A percentile compares a stretch with the other conserved stretches of the same genome.
These are phyloP conservation scores for Lachnellula subtilissima DNA, from an alignment of 2,329 filamentous ascomycete species.

Conservation along the genomic window DNA sequence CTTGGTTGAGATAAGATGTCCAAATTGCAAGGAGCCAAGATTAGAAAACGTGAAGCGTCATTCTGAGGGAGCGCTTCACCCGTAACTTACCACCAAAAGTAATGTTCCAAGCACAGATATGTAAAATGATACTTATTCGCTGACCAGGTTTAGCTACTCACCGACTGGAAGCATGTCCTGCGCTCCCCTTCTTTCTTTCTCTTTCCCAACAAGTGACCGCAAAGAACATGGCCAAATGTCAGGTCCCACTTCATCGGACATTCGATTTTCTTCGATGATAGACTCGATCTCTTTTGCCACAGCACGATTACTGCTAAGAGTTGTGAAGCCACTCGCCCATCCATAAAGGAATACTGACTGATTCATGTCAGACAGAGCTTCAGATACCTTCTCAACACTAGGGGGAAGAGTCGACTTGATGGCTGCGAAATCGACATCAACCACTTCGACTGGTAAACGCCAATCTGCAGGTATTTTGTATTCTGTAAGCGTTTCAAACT, in stretches of 20 bases:
- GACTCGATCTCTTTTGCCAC: constrained; percentile 58
- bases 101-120: too few relatives aligned
- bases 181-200: constrained; percentile 37
- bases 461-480: constrained; percentile 49
- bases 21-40: too few relatives aligned
- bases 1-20: too few relatives aligned
- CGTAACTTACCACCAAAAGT: too few relatives aligned
- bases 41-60: too few relatives aligned
- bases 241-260: constrained; percentile 48
- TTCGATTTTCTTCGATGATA: constrained; percentile 48
- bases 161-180: too few relatives aligned
- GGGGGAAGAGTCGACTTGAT: constrained; percentile 39
- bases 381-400: constrained; percentile 39
- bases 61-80: too few relatives aligned
- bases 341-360: constrained; percentile 64
- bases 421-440: constrained; percentile 40
- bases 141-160: too few relatives aligned
- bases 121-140: too few relatives aligned
- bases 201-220: constrained; percentile 63
- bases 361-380: constrained; percentile 55
- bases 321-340: constrained; percentile 55
- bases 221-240: constrained; percentile 61
- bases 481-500: constrained; percentile 44
- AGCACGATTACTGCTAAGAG: constrained; percentile 61
- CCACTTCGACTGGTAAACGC: constrained; percentile 52